Evolutionary conservation across 495 filamentous ascomycete species (phyloP).

Genomic region (Hypoxylon perforatum): DNA sequence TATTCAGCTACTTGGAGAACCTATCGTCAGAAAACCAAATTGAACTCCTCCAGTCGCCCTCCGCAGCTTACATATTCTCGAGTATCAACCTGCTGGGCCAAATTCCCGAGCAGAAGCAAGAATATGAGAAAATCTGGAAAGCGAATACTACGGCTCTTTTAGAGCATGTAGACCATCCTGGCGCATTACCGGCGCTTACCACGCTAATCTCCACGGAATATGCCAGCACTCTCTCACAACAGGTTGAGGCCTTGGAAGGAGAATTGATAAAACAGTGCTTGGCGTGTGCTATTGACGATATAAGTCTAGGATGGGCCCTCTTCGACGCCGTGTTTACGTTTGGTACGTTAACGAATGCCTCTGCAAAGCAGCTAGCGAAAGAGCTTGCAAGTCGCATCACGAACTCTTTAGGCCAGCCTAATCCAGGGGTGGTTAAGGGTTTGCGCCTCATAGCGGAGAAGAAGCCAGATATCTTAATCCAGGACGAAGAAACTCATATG

Average conservation of each 20-base stretch:
- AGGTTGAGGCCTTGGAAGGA: conserved; percentile 48
- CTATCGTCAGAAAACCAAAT: conserved; percentile 25
- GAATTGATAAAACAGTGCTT: conserved; percentile 53
- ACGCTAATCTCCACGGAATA: conserved; percentile 52
- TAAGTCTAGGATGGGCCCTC: conserved; percentile 46
- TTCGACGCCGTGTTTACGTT: conserved; percentile 55
- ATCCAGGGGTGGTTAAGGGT: conserved; percentile 46
- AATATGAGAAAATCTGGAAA: conserved; percentile 50
- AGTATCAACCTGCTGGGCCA: conserved; percentile 46
- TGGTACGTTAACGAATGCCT: conserved; percentile 41
- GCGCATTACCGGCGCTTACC: conserved; percentile 43
- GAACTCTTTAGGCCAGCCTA: conserved; percentile 35
- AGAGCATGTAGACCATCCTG: conserved; percentile 32
- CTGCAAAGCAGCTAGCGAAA: conserved; percentile 38
- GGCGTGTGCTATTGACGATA: conserved; percentile 39
- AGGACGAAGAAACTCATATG: conserved; percentile 51
- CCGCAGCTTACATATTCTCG: conserved; percentile 53
- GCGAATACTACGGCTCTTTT: conserved; percentile 48
- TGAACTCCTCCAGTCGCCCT: conserved; percentile 42
- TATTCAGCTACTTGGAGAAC: conserved; percentile 28
- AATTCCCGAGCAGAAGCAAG: conserved; percentile 49
- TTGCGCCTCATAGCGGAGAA: conserved; percentile 54
- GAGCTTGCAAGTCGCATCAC: conserved; percentile 39
- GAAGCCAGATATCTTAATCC: conserved; percentile 46
- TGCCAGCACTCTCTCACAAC: conserved; percentile 41